Evolutionary conservation across 331 rosid genomes (phyloP).

Genomic region (Saraca asoca): DNA sequence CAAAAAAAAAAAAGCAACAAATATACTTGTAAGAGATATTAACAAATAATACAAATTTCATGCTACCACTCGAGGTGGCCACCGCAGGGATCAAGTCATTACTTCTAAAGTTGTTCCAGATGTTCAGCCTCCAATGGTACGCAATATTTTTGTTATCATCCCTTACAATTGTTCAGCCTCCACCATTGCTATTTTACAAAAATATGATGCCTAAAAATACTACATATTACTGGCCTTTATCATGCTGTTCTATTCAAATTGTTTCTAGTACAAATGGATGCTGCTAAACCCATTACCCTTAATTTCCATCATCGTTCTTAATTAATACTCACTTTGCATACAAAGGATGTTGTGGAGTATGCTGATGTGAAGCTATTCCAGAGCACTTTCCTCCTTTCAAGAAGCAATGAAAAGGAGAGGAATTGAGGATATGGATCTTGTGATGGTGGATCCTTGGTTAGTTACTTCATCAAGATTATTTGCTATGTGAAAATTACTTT

Average conservation of each 20-base stretch:
- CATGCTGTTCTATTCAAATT: too few species aligned
- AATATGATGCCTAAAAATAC: too few species aligned
- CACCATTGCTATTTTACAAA: too few species aligned
- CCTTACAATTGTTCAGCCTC: not conserved
- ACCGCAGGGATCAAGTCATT: slow-evolving; percentile 88
- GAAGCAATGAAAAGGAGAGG: slow-evolving; percentile 99
- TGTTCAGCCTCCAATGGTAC: slow-evolving; percentile 98
- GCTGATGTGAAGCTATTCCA: slow-evolving; percentile 96
- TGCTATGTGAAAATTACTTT: slow-evolving; percentile 11
- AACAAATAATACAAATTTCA: too few species aligned
- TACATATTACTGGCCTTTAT: too few species aligned
- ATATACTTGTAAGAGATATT: too few species aligned
- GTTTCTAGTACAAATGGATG: too few species aligned
- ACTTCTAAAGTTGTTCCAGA: slow-evolving; percentile 75
- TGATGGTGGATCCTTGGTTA: slow-evolving; percentile 96
- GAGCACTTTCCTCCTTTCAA: slow-evolving; percentile 77
- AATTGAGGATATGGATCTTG: slow-evolving; percentile 98
- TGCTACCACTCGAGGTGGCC: slow-evolving; percentile 97
- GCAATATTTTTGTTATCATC: slow-evolving; percentile 14
- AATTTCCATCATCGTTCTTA: not conserved
- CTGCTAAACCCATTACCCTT: not conserved
- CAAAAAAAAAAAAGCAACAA: too few species aligned
- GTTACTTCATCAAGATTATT: slow-evolving; percentile 28
- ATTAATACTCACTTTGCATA: slow-evolving; percentile 6
- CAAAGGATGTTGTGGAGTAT: slow-evolving; percentile 89